phyloP scores from a whole-genome alignment of 1,284 basidiomycete species.

The Moesziomyces parantarcticus region DNA sequence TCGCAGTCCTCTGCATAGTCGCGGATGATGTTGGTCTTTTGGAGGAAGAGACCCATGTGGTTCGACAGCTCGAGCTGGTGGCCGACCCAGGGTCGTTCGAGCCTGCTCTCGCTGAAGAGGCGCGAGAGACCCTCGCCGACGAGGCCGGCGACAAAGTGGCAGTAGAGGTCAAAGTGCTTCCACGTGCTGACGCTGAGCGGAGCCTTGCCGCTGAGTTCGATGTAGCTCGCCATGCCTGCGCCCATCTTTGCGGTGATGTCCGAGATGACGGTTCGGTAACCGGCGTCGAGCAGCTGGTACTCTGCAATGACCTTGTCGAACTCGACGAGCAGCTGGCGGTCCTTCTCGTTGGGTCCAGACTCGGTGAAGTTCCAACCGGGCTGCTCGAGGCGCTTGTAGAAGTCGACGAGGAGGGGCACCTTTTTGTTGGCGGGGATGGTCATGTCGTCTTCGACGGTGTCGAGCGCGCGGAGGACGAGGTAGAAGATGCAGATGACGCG shows the following conservation, averaged over 20 bases:
- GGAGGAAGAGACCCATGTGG: slow-evolving; percentile 94
- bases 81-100: slow-evolving; percentile 82
- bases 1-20: slow-evolving; percentile 94
- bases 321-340: slow-evolving; percentile 85
- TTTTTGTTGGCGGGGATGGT: slow-evolving; percentile 87
- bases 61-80: slow-evolving; percentile 88
- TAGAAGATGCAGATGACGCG: slow-evolving; percentile 92
- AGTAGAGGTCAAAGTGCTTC: slow-evolving; percentile 94
- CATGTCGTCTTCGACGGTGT: slow-evolving; percentile 99
- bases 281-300: slow-evolving; percentile 72
- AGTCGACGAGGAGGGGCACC: slow-evolving; percentile 83
- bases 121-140: slow-evolving; percentile 96
- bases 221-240: slow-evolving; percentile 92
- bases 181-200: slow-evolving; percentile 55
- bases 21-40: slow-evolving; percentile 98
- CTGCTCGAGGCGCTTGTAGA: slow-evolving; percentile 82
- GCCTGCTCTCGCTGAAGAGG: slow-evolving; percentile 86
- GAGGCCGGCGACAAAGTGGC: slow-evolving; percentile 97
- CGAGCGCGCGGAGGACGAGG: slow-evolving; percentile 88
- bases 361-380: slow-evolving; percentile 89
- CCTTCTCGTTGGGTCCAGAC: slow-evolving; percentile 87
- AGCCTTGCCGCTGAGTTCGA: slow-evolving; percentile 51
- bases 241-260: slow-evolving; percentile 81
- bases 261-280: slow-evolving; percentile 84
- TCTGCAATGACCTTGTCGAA: slow-evolving; percentile 88